Evolutionary conservation across 257 asterid genomes (phyloP).

Genomic region (Ballota nigra): DNA sequence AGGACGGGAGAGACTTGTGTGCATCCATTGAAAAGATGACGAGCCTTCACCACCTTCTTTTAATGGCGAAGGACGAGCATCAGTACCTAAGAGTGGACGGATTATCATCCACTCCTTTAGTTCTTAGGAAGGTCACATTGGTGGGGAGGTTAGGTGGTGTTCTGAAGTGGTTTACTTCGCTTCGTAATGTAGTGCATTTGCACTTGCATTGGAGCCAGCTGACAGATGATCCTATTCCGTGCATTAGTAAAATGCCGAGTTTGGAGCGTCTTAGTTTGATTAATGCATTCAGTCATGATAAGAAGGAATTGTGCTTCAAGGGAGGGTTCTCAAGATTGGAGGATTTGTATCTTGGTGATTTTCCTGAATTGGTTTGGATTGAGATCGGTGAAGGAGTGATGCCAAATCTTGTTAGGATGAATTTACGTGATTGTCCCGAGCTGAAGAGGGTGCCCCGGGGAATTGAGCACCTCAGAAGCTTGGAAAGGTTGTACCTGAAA

Average conservation of each 20-base stretch:
- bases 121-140: conserved; percentile 18
- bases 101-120: conserved; percentile 5
- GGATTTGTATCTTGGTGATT: background rate
- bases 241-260: background rate
- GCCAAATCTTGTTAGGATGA: background rate
- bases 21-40: conserved; percentile 26
- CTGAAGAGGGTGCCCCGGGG: background rate
- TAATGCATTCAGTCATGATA: background rate
- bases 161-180: conserved; percentile 25
- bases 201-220: conserved; percentile 29
- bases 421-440: background rate
- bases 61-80: conserved; percentile 17
- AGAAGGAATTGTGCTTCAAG: background rate
- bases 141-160: conserved; percentile 17
- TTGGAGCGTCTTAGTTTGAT: background rate
- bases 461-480: background rate
- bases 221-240: background rate
- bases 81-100: conserved; percentile 14
- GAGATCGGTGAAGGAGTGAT: background rate
- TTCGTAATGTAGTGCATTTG: conserved; percentile 18
- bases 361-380: background rate
- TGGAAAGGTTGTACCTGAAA: background rate
- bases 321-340: background rate
- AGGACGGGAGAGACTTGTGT: conserved; percentile 22
- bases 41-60: conserved; percentile 25